A percentile compares a stretch with the other conserved stretches of the same genome.
Conservation (phyloP, 1,284 basidiomycete genomes). For the Cutaneotrichosporon mucoides region DNA sequence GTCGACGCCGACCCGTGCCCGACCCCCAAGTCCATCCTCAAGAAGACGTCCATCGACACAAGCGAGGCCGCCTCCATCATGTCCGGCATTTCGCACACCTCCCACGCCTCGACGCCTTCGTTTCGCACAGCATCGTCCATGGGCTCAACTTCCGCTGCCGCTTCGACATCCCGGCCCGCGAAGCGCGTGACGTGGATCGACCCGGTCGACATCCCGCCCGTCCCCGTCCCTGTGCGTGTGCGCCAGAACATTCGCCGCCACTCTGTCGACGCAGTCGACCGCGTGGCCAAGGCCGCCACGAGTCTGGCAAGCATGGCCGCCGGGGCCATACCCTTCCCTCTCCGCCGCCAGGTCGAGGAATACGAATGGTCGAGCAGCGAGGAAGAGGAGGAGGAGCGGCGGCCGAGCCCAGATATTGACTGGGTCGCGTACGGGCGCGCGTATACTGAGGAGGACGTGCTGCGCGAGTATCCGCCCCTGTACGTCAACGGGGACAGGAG, state of each 20-base stretch:
- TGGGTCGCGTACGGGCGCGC: background rate
- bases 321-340: background rate
- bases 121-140: too few species aligned
- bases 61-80: background rate
- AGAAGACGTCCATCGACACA: background rate
- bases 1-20: background rate
- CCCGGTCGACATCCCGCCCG: background rate
- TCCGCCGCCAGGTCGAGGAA: background rate
- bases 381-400: background rate
- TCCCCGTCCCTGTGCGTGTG: background rate
- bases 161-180: background rate
- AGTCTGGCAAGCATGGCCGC: background rate
- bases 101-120: too few species aligned
- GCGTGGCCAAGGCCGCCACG: background rate
- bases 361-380: background rate
- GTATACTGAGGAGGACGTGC: background rate
- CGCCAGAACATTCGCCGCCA: background rate
- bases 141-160: too few species aligned
- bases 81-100: background rate
- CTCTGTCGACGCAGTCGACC: background rate
- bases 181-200: slow-evolving; percentile 1
- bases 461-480: background rate
- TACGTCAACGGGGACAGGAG: background rate
- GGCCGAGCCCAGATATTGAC: background rate
- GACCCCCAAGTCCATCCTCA: slow-evolving; percentile 1